Evolutionary conservation across 2,329 filamentous ascomycete species (phyloP), one percentile per base, ranked within the genome.

Genomic region (Ceratocystis lukuohia): DNA sequence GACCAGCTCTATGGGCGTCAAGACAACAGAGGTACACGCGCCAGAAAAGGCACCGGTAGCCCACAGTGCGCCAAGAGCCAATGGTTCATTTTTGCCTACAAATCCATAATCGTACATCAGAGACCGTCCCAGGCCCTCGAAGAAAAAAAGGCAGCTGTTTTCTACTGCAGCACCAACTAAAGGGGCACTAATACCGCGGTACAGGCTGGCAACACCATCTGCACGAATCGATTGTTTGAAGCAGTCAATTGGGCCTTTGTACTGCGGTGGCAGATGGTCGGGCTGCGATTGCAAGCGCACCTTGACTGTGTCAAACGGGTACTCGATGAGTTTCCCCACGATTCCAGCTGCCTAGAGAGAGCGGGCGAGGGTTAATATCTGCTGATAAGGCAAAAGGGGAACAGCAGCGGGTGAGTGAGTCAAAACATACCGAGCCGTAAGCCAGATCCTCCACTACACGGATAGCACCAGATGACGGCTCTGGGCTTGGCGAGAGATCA

Each of bases 241-340:
- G 77, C 94, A 97, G 77, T 99, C 94, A 69, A 96, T 72, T 0
- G 94, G 93, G 0, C 94, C 94, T 5, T 79, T 85, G 76, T 96
- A 97, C 68, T 84, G 86, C 22, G 92, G 83, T 17, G 91, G 91
- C 1, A 91, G 80, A 71, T 88, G 84, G 75, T 93, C 88, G 44
- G 91, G 89, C 75, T 97, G 93, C n/a, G 93, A 94, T 75, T 99
- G 94, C 10, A 99, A 84, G 50, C 94, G 89, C 68, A 99, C 94
- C 78, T 99, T 99, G 75, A 99, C 87, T 0, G 94, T 99, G 77
- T 99, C 94, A 77, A 99, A 99, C 28, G 94, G 94, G 75, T 96
- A 99, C 75, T 99, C 94, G 73, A 99, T 93, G 75, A 93, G 90
- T 79, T 97, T 99, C 69, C 93, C 93, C 45, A 90, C 86, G 68